Evolutionary conservation across 177 flowering plant genomes (phyloP).

Genomic region (Vitis hybrid): DNA sequence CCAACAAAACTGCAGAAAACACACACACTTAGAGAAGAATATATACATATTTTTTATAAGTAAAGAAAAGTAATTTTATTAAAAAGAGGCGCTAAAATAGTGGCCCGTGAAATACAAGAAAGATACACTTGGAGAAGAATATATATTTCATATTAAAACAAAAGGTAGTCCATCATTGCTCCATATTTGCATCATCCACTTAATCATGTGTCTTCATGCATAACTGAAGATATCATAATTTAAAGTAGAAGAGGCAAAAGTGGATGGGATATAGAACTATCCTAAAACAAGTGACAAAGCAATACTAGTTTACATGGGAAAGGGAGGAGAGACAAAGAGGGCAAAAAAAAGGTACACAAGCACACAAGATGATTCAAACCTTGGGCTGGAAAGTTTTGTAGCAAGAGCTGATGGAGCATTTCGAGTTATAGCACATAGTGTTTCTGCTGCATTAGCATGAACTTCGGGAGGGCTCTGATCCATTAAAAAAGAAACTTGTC

Average conservation of each 20-base stretch:
- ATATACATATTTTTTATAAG: background rate
- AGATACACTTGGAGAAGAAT: background rate
- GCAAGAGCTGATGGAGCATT: slow-evolving; percentile 83
- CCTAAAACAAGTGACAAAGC: background rate
- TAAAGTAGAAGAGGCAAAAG: background rate
- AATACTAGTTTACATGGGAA: background rate
- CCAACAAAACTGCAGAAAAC: slow-evolving; percentile 64
- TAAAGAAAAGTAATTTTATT: too few species aligned
- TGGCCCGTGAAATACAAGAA: too few species aligned
- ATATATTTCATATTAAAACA: background rate
- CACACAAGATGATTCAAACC: slow-evolving; percentile 43
- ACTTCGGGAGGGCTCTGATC: slow-evolving; percentile 84
- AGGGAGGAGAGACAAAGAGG: background rate
- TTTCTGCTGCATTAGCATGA: slow-evolving; percentile 94
- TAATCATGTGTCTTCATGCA: too few species aligned
- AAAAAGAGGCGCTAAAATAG: too few species aligned
- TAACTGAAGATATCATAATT: too few species aligned
- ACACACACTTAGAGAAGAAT: background rate
- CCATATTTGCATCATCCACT: too few species aligned
- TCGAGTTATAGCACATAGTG: slow-evolving; percentile 79
- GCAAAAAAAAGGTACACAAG: background rate
- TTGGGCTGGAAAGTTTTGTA: slow-evolving; percentile 76
- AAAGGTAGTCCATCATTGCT: background rate
- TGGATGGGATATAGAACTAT: background rate
- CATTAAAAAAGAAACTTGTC: slow-evolving; percentile 13